Base-by-base conservation (phyloP, 2,329 filamentous ascomycete species). In the Ceratocystis albifundus region DNA sequence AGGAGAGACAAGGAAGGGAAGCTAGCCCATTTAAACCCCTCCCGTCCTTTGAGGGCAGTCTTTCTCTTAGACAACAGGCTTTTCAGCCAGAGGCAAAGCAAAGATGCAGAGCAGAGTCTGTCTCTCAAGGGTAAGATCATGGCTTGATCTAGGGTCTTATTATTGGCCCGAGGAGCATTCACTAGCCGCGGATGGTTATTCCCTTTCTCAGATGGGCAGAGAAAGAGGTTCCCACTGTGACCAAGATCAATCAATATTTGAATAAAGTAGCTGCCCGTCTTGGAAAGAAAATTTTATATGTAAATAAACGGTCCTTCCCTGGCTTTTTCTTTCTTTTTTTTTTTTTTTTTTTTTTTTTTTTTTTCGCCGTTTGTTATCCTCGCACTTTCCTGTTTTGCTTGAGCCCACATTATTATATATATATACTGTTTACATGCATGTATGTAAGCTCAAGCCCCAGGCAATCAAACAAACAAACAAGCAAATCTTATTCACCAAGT, bases 71-170 rank as follows among this genome's bases (percentile, higher is more conserved):
- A 32, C 30, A 32, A 32, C 30, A 32, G 30, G 6, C 30, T 32
- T 32, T 10, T 22, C 20, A 50, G 22, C 17, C 46, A 50, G 7
- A 50, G 46, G 22, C 17, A 53, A 22, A 25, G 20, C 6, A 25
- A 30, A 55, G 20, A 25, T 55, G 22, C 50, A 55, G 22, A 22
- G 50, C 20, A 2, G n/a, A n/a, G n/a, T n/a, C n/a, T 20, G 45
- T 48, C 20, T 48, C 45, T 17, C 17, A 17, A 17, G 45, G 17
- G 17, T n/a, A 20, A 48, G 22, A 55, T 55, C 12, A 28, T 55
- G 50, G 50, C 50, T 55, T 22, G 25, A 55, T 55, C 50, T 55
- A 55, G 50, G 50, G 50, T 55, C 50, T 55, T 22, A 55, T 55
- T 55, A 55, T 55, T 55, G 50, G 50, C 7, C 50, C 8, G 50